Evolutionary conservation across 768 basidiomycete genomes (phyloP), one percentile per base, ranked within the genome.

Genomic region (Udeniomyces megalosporus): DNA sequence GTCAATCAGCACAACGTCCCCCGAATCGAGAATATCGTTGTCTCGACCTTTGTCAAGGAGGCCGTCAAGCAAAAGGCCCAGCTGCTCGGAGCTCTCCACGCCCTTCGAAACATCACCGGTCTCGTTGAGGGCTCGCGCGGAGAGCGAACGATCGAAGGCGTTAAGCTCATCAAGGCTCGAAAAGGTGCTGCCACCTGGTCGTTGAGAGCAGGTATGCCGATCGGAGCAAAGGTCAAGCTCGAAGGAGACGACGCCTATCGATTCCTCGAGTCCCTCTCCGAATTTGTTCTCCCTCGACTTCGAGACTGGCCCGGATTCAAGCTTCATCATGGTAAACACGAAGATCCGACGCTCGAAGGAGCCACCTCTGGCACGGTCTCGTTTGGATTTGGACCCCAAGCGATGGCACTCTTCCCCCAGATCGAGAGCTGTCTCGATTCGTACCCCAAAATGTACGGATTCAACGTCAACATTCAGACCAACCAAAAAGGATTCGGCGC

Each of bases 381-480:
- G 2, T 84, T 97, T 68, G 93, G 93, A 52, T 78, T 99, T 3
- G 82, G 85, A 0, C 83, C 88, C 0, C 74, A 77, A 4, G 89
- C 92, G 0, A 84, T 99, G 80, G 82, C 80, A 7, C 79, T 92
- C 68, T 99, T 96, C 78, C 93, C 93, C 1, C 88, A 93, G 75
- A 85, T 97, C 61, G 93, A 97, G 75, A 84, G 90, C 73, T 95
- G 95, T 72, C 74, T 85, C 47, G 92, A 96, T 70, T 75, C 86
- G 31, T 99, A 96, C 71, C 88, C 90, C 5, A 81, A 80, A 67
- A 71, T 81, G 50, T 84, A 84, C 69, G 93, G 93, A 22, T 88
- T 99, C 81, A 87, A 96, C 70, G 83, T 99, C 42, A 87, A 92
- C 71, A 91, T 93, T 71, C 79, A 91, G 61, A 96, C 93, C 24